These are phyloP conservation scores for Scheffersomyces segobiensis DNA, from an alignment of 1,139 yeast genomes.

Conservation along the genomic window DNA sequence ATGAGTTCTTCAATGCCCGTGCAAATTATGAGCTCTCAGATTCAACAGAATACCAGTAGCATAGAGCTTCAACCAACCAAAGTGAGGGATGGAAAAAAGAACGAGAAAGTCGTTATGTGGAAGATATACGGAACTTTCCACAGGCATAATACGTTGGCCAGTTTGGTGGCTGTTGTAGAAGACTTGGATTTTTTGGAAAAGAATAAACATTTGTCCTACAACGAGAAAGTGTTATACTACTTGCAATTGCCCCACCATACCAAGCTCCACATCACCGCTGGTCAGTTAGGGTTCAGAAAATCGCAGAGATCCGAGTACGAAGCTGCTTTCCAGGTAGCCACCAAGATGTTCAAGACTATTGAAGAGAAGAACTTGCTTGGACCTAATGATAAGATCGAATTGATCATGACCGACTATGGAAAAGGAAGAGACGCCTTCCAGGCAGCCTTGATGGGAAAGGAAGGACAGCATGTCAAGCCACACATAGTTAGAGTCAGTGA, in stretches of 20 bases:
- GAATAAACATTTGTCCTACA: constrained; percentile 59
- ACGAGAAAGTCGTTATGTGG: constrained; percentile 52
- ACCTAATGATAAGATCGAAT: constrained; percentile 60
- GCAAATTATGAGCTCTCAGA: background rate
- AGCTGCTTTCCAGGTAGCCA: constrained; percentile 86
- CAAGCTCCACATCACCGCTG: constrained; percentile 65
- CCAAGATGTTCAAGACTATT: constrained; percentile 71
- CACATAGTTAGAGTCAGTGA: constrained; percentile 72
- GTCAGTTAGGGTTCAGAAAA: constrained; percentile 73
- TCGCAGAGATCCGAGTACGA: constrained; percentile 89
- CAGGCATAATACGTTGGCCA: constrained; percentile 79
- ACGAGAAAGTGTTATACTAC: constrained; percentile 76
- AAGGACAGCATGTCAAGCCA: constrained; percentile 70
- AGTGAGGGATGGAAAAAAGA: constrained; percentile 11
- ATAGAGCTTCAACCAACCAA: constrained; percentile 3
- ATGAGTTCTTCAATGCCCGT: background rate
- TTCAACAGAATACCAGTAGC: background rate
- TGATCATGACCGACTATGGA: constrained; percentile 79
- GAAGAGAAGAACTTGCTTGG: constrained; percentile 56
- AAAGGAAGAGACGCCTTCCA: constrained; percentile 87
- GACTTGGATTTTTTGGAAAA: constrained; percentile 59
- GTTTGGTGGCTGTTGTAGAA: constrained; percentile 71
- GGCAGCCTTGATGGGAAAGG: constrained; percentile 85
- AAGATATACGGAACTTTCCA: constrained; percentile 76
- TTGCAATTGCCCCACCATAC: constrained; percentile 80